A percentile compares a stretch with the other conserved stretches of the same genome.
phyloP scores from a whole-genome alignment of 441 rosid genomes.

The Erodium trifolium region DNA sequence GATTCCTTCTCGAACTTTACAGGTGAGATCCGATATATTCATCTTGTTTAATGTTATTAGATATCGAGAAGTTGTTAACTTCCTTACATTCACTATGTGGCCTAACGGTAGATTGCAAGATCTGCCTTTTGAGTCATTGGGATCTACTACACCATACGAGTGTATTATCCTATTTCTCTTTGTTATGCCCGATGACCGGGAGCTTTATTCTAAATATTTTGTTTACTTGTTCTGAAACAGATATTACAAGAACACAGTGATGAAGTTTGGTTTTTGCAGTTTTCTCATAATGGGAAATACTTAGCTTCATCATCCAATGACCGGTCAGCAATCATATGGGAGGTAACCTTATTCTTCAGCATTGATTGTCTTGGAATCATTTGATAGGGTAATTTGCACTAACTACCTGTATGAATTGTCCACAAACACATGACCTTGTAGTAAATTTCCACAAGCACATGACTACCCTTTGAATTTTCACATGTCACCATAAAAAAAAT shows the following conservation, averaged over 20 bases:
- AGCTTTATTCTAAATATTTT: slow-evolving; percentile 3
- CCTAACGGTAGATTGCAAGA: background rate
- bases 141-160: too few relatives aligned
- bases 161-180: background rate
- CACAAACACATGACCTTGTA: too few relatives aligned
- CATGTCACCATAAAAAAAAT: too few relatives aligned
- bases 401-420: too few relatives aligned
- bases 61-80: background rate
- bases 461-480: too few relatives aligned
- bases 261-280: too few relatives aligned
- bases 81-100: background rate
- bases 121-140: background rate
- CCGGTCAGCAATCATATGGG: too few relatives aligned
- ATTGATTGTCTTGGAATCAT: background rate
- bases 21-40: slow-evolving; percentile 34
- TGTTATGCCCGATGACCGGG: background rate
- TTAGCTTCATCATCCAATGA: too few relatives aligned
- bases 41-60: background rate
- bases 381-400: too few relatives aligned
- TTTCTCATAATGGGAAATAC: too few relatives aligned
- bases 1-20: slow-evolving; percentile 57
- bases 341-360: background rate
- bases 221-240: background rate
- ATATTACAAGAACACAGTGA: too few relatives aligned
- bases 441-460: too few relatives aligned